Percentiles rank a stretch among this genome's conserved stretches.
These are phyloP conservation scores for Hebeloma cylindrosporum DNA, from an alignment of 768 basidiomycete genomes.

Conservation along the genomic window DNA sequence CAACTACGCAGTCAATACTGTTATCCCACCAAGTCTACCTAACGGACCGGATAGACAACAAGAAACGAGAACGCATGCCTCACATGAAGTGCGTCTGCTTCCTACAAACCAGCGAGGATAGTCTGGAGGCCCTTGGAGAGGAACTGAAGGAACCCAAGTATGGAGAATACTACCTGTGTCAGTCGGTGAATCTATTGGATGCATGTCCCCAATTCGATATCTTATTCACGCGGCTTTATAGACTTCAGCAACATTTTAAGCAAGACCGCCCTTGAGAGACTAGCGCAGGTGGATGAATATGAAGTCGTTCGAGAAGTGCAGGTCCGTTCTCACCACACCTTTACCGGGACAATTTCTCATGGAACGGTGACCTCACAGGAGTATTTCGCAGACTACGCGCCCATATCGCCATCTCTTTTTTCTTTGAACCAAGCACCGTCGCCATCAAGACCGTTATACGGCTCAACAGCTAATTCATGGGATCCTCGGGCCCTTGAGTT, in stretches of 20 bases:
- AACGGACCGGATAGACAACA: slow-evolving; percentile 97
- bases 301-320: slow-evolving; percentile 97
- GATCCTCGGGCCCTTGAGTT: slow-evolving; percentile 70
- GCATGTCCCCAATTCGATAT: slow-evolving; percentile 15
- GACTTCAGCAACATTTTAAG: slow-evolving; percentile 95
- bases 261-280: slow-evolving; percentile 86
- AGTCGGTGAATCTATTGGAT: slow-evolving; percentile 69
- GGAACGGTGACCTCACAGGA: slow-evolving; percentile 52
- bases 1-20: slow-evolving; percentile 90
- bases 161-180: slow-evolving; percentile 98
- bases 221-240: slow-evolving; percentile 31
- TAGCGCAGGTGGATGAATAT: slow-evolving; percentile 93
- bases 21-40: slow-evolving; percentile 96
- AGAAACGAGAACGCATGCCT: slow-evolving; percentile 83
- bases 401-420: slow-evolving; percentile 83
- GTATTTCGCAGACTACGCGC: slow-evolving; percentile 96
- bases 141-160: slow-evolving; percentile 92
- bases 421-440: slow-evolving; percentile 80
- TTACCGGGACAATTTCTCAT: background rate
- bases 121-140: slow-evolving; percentile 76
- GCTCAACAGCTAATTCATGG: slow-evolving; percentile 72
- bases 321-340: slow-evolving; percentile 44
- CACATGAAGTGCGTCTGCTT: slow-evolving; percentile 99
- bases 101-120: slow-evolving; percentile 78
- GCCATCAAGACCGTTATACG: slow-evolving; percentile 63